Percentiles rank a stretch among this genome's conserved stretches.
Evolutionary conservation across 2,329 filamentous ascomycete species (phyloP).

Genomic region (Rhinocladiella mackenziei): DNA sequence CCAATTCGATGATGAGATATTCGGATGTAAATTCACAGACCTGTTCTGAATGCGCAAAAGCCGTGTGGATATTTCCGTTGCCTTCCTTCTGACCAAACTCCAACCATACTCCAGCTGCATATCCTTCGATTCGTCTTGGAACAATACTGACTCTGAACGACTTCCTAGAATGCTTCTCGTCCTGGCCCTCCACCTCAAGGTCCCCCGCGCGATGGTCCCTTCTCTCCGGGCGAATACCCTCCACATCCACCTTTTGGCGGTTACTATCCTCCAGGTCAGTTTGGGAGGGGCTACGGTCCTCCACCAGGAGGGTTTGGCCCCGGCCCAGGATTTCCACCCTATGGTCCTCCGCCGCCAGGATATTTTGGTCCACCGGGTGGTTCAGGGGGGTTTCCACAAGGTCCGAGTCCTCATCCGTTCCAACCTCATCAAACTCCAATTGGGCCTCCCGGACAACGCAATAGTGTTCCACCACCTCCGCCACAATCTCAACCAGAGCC

Average conservation of each 20-base stretch:
- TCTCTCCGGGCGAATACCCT: slow-evolving; percentile 48
- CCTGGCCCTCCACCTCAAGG: slow-evolving; percentile 39
- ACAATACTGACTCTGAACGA: slow-evolving; percentile 10
- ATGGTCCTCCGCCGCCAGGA: slow-evolving; percentile 72
- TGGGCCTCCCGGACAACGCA: slow-evolving; percentile 51
- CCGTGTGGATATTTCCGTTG: slow-evolving; percentile 98
- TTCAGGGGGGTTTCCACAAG: slow-evolving; percentile 69
- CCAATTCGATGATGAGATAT: slow-evolving; percentile 75
- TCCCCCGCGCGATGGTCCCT: slow-evolving; percentile 35
- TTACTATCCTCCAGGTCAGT: slow-evolving; percentile 44
- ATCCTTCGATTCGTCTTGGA: neutral
- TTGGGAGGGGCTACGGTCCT: slow-evolving; percentile 48
- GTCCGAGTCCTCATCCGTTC: slow-evolving; percentile 56
- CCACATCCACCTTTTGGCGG: slow-evolving; percentile 35
- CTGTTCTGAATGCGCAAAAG: slow-evolving; percentile 89
- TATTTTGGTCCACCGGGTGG: slow-evolving; percentile 59
- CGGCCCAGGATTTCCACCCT: slow-evolving; percentile 67
- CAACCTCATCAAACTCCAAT: slow-evolving; percentile 52
- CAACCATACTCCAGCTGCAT: slow-evolving; percentile 1
- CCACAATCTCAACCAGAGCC: slow-evolving; percentile 31
- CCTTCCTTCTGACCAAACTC: slow-evolving; percentile 90
- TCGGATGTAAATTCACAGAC: slow-evolving; percentile 86
- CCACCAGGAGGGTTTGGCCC: slow-evolving; percentile 50
- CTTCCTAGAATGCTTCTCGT: slow-evolving; percentile 41
- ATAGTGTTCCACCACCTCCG: slow-evolving; percentile 34